These are phyloP conservation scores for Allomyces javanicus DNA, from an alignment of 192 early-diverging fungal species.

Conservation along the genomic window DNA sequence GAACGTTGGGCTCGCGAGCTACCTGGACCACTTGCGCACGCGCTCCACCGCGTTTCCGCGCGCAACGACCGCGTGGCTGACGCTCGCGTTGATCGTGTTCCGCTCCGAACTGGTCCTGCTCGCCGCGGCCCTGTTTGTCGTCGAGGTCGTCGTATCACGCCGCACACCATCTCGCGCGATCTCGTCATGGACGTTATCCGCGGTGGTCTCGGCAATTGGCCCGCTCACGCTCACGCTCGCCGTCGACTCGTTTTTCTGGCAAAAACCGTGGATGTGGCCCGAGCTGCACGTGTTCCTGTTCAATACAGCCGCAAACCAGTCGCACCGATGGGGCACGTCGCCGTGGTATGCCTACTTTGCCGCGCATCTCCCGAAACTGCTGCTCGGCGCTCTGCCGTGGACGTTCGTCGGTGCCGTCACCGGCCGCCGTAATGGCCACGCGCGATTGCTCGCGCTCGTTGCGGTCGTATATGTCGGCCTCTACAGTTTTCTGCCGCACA, in stretches of 20 bases:
- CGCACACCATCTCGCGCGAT: constrained; percentile 6
- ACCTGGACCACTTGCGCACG: constrained; percentile 9
- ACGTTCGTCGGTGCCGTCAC: constrained; percentile 21
- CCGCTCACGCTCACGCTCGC: constrained; percentile 14
- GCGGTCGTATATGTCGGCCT: constrained; percentile 30
- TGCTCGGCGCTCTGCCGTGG: constrained; percentile 49
- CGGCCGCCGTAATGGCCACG: constrained; percentile 23
- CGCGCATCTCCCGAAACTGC: constrained; percentile 49
- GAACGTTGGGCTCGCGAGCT: constrained; percentile 24
- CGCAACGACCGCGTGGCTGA: constrained; percentile 10
- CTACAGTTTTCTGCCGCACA: constrained; percentile 68
- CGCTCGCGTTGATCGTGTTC: constrained; percentile 27
- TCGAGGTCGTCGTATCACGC: background rate
- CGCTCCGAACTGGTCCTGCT: constrained; percentile 36
- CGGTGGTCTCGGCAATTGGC: constrained; percentile 7
- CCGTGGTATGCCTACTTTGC: constrained; percentile 59
- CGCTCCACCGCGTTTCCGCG: background rate
- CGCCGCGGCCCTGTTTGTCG: constrained; percentile 20
- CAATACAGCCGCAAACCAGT: constrained; percentile 32
- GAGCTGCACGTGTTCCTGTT: constrained; percentile 40
- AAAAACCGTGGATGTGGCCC: constrained; percentile 31
- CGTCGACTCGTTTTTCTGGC: constrained; percentile 50
- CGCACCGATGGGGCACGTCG: constrained; percentile 31
- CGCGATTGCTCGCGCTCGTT: constrained; percentile 22
- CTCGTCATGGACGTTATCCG: background rate